These are phyloP conservation scores for Boletus hoseneyae DNA, from an alignment of 1,284 basidiomycete genomes.

Conservation along the genomic window DNA sequence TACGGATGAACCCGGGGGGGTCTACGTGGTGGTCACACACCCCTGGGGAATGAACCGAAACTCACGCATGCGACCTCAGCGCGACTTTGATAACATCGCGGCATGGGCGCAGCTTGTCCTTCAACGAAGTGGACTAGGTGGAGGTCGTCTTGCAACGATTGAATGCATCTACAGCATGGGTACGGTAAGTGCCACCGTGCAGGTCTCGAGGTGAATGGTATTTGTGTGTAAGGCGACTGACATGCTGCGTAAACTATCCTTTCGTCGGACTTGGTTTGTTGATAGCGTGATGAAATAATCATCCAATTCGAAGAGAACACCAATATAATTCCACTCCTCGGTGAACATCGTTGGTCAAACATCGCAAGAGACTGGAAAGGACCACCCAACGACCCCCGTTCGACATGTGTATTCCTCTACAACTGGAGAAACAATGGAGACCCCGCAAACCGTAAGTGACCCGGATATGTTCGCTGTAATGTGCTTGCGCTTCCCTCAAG, in stretches of 20 bases:
- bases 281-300: constrained; percentile 30
- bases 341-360: constrained; percentile 25
- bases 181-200: constrained; percentile 24
- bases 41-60: constrained; percentile 23
- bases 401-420: constrained; percentile 29
- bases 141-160: constrained; percentile 9
- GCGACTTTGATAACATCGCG: constrained; percentile 23
- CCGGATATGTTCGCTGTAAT: neutral
- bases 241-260: neutral
- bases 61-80: constrained; percentile 9
- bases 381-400: constrained; percentile 5
- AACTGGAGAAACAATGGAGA: constrained; percentile 33
- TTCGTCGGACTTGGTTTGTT: neutral
- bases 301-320: constrained; percentile 28
- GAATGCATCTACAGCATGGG: constrained; percentile 31
- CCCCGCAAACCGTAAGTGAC: constrained; percentile 29
- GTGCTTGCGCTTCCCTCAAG: neutral
- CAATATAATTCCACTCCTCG: constrained; percentile 28
- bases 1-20: constrained; percentile 17
- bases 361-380: constrained; percentile 11
- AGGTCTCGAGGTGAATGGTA: neutral
- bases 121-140: constrained; percentile 17
- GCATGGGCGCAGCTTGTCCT: constrained; percentile 29
- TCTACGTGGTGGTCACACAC: constrained; percentile 25
- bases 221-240: neutral